Evolutionary conservation across 2,329 filamentous ascomycete genomes (phyloP).

Genomic region (Plectosphaerella sp.): DNA sequence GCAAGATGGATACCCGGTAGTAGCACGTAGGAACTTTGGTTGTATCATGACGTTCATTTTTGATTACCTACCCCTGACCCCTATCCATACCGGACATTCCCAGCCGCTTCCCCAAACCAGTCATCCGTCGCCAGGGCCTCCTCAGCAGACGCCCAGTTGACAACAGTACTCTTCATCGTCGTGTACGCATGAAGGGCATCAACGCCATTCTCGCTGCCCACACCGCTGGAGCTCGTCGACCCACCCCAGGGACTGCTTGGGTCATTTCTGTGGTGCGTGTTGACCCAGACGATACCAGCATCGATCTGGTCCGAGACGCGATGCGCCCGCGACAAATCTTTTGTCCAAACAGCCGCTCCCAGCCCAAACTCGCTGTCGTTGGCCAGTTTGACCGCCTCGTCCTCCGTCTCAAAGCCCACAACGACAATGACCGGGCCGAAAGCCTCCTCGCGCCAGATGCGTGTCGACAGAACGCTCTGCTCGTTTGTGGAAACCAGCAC

Average conservation of each 20-base stretch:
- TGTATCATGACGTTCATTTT: neutral
- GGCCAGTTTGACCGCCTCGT: slow-evolving; percentile 63
- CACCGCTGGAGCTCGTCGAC: slow-evolving; percentile 55
- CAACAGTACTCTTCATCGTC: slow-evolving; percentile 59
- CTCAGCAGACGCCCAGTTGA: slow-evolving; percentile 60
- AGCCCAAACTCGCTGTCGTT: slow-evolving; percentile 75
- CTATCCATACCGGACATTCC: slow-evolving; percentile 57
- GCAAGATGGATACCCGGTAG: too few species aligned
- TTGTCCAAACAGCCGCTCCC: slow-evolving; percentile 73
- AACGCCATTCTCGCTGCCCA: slow-evolving; percentile 69
- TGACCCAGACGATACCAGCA: slow-evolving; percentile 57
- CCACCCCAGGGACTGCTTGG: slow-evolving; percentile 69
- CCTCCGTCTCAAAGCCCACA: slow-evolving; percentile 69
- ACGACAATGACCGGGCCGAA: slow-evolving; percentile 78
- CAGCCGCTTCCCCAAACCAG: slow-evolving; percentile 61
- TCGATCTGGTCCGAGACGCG: slow-evolving; percentile 66
- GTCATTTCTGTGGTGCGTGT: slow-evolving; percentile 68
- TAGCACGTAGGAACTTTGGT: too few species aligned
- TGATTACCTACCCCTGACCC: neutral
- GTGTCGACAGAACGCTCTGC: slow-evolving; percentile 62
- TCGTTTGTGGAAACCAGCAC: slow-evolving; percentile 53
- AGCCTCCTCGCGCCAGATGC: slow-evolving; percentile 75
- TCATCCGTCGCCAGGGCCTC: slow-evolving; percentile 52
- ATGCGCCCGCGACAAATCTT: slow-evolving; percentile 67
- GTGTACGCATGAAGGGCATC: slow-evolving; percentile 60